phyloP scores from a whole-genome alignment of 2,329 filamentous ascomycete species.

The Colletotrichum sp. region DNA sequence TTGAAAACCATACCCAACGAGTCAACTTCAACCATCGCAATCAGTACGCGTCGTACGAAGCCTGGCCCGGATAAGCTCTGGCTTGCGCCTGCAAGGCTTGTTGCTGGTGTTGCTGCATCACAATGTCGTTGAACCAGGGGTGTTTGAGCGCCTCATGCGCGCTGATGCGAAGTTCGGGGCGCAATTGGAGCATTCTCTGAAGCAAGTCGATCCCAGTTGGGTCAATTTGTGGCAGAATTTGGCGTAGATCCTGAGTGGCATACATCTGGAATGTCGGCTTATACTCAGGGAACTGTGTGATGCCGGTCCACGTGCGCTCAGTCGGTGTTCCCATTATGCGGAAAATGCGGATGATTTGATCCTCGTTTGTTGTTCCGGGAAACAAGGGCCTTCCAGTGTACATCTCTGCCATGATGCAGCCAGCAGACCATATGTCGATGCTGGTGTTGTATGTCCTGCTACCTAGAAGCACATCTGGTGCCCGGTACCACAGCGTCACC shows the following conservation, averaged over 20 bases:
- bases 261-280: conserved; percentile 95
- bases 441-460: conserved; percentile 98
- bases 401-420: conserved; percentile 99
- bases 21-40: not conserved
- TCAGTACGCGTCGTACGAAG: conserved; percentile 28
- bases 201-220: conserved; percentile 85
- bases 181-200: conserved; percentile 87
- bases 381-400: conserved; percentile 95
- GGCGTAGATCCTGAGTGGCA: conserved; percentile 85
- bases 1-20: not conserved
- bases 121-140: conserved; percentile 86
- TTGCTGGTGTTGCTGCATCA: conserved; percentile 59
- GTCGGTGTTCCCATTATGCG: conserved; percentile 97
- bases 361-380: conserved; percentile 97
- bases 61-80: conserved; percentile 43
- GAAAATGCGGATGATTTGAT: conserved; percentile 97
- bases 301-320: conserved; percentile 93
- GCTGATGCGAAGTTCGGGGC: conserved; percentile 89
- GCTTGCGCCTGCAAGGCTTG: conserved; percentile 49
- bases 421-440: conserved; percentile 99
- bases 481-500: conserved; percentile 96
- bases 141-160: conserved; percentile 87
- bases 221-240: conserved; percentile 91
- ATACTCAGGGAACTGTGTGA: conserved; percentile 96
- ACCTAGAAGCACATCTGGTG: conserved; percentile 92